Conservation (phyloP, 2,329 filamentous ascomycete genomes). For the Didymella glomerata region DNA sequence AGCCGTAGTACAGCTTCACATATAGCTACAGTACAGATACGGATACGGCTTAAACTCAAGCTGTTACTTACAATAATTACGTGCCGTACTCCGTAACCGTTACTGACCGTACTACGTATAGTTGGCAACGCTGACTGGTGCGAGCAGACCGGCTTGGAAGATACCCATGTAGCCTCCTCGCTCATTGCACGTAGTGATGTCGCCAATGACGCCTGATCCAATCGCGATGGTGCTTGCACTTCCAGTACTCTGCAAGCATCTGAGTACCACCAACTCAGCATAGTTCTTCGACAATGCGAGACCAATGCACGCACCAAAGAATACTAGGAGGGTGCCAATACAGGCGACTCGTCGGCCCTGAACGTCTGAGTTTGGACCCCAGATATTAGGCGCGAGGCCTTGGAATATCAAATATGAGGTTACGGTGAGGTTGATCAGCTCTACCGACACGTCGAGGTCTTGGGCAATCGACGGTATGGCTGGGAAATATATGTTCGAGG, state of each 20-base stretch:
- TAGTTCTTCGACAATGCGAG: background rate
- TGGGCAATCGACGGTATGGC: background rate
- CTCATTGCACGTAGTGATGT: background rate
- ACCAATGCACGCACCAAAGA: background rate
- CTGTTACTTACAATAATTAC: too few relatives aligned
- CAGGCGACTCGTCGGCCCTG: background rate
- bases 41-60: too few relatives aligned
- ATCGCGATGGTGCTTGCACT: background rate
- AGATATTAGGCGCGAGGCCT: background rate
- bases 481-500: background rate
- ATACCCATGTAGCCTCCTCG: background rate
- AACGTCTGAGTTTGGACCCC: background rate
- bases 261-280: background rate
- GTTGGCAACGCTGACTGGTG: too few relatives aligned
- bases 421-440: background rate
- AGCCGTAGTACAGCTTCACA: too few relatives aligned
- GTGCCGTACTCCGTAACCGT: too few relatives aligned
- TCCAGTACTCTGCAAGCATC: background rate
- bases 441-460: background rate
- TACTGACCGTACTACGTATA: too few relatives aligned
- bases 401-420: background rate
- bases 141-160: background rate
- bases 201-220: background rate
- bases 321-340: background rate
- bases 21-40: too few relatives aligned